A percentile compares a stretch with the other conserved stretches of the same genome.
Conservation (phyloP, 331 rosid species). For the Rhamnella rubrinervis region DNA sequence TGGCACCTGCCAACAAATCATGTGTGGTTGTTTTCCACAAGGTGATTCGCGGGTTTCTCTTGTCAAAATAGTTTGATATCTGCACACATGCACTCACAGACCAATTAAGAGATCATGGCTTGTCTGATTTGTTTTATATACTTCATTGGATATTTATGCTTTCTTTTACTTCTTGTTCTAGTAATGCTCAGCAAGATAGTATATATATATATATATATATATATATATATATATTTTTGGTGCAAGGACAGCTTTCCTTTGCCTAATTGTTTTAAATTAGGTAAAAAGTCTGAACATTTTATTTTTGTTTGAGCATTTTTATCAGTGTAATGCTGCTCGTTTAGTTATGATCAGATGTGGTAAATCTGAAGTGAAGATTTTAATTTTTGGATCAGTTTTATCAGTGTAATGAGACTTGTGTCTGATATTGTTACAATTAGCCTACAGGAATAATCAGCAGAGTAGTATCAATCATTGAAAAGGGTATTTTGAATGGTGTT, state of each 20-base stretch:
- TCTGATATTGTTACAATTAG: not conserved
- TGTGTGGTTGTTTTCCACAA: slow-evolving; percentile 92
- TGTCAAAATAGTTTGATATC: not conserved
- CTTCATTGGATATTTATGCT: not conserved
- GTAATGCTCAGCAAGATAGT: too few species aligned
- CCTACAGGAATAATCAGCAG: not conserved
- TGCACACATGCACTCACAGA: not conserved
- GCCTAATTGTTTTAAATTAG: not conserved
- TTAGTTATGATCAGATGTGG: not conserved
- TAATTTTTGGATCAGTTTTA: too few species aligned
- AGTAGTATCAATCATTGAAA: not conserved
- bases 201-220: too few species aligned
- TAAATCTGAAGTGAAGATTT: too few species aligned
- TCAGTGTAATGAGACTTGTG: too few species aligned
- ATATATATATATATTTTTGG: too few species aligned
- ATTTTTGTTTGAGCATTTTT: too few species aligned
- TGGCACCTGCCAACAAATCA: slow-evolving; percentile 97
- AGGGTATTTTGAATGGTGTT: not conserved
- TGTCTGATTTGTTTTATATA: not conserved
- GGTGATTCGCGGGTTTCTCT: slow-evolving; percentile 47
- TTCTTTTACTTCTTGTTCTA: not conserved
- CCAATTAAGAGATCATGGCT: not conserved
- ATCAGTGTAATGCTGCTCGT: not conserved
- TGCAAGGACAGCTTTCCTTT: not conserved
- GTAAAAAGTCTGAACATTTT: not conserved